Evolutionary conservation across 2,329 filamentous ascomycete genomes (phyloP), one percentile per base, ranked within the genome.

Genomic region (Aureobasidium subglaciale): DNA sequence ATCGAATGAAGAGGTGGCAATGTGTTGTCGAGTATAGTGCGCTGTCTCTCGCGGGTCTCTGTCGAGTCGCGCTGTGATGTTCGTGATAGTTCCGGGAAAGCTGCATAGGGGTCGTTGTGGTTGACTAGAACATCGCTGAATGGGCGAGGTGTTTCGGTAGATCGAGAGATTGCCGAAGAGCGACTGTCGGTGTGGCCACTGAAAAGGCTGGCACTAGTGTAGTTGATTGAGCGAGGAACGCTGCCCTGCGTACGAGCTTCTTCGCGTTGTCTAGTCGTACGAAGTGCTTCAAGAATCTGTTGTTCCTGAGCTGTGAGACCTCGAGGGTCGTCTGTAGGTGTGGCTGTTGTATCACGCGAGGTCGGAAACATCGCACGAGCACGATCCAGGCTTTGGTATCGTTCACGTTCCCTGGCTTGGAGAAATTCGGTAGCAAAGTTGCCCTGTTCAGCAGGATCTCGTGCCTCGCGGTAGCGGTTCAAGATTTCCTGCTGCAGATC

Each of bases 241-340:
- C 66, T 63, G 13, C 64, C 67, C 29, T 65, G 63, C 45, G 72
- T 67, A 11, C 71, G 65, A n/a, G 66, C 69, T 58, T 75, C 73
- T 45, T 73, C 67, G 16, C 72, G 64, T 50, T 74, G 71, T 56
- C 74, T 63, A 15, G 71, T 71, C 10, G 69, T 73, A 7, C 73
- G 67, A 15, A 78, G 57, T n/a, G 71, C 67, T 49, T 76, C 73
- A 18, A 78, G 62, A 13, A 77, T 71, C 40, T 73, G 70, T 56
- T 75, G 69, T 59, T 77, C 75, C 38, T 73, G 66, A 16, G 69
- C 65, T 13, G 72, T 76, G 41, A 78, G 63, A 2, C 74, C 75
- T 59, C 72, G 68, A 7, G 73, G 73, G 61, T 77, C 75, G 53
- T 75, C 68, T 56, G 72, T 71, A 22, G 70, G 66, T 43, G 71